phyloP scores from a whole-genome alignment of 495 filamentous ascomycete genomes.

The Xanthoparmelia taractica region DNA sequence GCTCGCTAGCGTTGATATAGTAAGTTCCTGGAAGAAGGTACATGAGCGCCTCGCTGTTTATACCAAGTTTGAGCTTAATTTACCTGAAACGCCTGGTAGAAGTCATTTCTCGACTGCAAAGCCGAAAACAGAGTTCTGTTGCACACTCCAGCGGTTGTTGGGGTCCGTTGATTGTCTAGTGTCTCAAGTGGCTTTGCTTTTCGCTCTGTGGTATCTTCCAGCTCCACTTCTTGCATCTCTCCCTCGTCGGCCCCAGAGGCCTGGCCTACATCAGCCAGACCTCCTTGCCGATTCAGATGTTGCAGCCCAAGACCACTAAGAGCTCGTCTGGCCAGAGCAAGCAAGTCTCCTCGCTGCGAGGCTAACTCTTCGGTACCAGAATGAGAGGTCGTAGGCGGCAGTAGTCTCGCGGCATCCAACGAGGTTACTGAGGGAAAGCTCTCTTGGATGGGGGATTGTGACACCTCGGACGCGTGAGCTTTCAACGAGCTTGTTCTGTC shows the following conservation, averaged over 20 bases:
- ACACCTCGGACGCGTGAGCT: constrained; percentile 15
- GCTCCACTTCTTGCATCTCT: constrained; percentile 47
- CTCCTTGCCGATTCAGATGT: constrained; percentile 63
- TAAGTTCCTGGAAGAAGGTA: constrained; percentile 28
- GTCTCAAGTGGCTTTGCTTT: neutral
- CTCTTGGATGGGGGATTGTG: constrained; percentile 6
- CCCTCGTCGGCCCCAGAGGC: constrained; percentile 42
- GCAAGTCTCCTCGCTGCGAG: constrained; percentile 69
- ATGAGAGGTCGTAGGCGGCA: constrained; percentile 37
- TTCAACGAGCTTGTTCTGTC: constrained; percentile 41
- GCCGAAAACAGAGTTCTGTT: constrained; percentile 44
- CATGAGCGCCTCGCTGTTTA: neutral
- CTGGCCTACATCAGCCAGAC: constrained; percentile 53
- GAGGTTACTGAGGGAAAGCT: constrained; percentile 9
- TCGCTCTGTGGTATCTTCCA: constrained; percentile 32
- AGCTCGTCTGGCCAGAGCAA: constrained; percentile 67
- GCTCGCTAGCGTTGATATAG: constrained; percentile 41
- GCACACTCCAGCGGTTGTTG: constrained; percentile 39
- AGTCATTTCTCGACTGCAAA: constrained; percentile 40
- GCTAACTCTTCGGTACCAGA: constrained; percentile 77
- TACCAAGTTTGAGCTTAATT: neutral
- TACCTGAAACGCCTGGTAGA: constrained; percentile 31
- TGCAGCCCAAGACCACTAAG: constrained; percentile 66
- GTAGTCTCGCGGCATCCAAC: constrained; percentile 16
- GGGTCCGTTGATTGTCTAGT: constrained; percentile 8